Conservation (phyloP, 2,329 filamentous ascomycete species). For the Trichoderma sp. region DNA sequence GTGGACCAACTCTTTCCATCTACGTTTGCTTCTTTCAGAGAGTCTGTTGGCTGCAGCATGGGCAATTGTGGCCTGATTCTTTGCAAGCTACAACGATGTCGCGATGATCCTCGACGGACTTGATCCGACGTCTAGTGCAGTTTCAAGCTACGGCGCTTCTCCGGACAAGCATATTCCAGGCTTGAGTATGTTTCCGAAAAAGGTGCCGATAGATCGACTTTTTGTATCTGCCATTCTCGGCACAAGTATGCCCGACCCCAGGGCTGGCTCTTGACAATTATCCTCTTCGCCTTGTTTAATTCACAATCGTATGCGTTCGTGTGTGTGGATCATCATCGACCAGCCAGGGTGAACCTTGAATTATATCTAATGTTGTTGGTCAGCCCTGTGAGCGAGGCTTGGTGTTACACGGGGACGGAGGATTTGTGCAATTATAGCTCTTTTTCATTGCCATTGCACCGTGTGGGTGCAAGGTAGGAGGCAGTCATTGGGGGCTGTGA, state of each 20-base stretch:
- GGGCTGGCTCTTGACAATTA: neutral
- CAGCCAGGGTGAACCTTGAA: neutral
- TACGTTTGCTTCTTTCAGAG: neutral
- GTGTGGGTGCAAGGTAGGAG: neutral
- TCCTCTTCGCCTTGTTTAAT: neutral
- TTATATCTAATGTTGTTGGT: neutral
- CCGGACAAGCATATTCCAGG: neutral
- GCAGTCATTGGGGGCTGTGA: neutral
- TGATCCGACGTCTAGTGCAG: neutral
- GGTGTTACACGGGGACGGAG: neutral
- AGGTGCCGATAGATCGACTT: neutral
- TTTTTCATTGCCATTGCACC: neutral
- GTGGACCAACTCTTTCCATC: neutral
- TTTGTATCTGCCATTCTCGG: neutral
- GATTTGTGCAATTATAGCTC: neutral
- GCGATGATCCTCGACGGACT: neutral
- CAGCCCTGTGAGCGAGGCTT: slow-evolving; percentile 12
- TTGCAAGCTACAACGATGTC: neutral
- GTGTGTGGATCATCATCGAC: neutral
- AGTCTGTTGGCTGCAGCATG: neutral
- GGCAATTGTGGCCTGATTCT: neutral
- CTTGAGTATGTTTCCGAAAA: neutral
- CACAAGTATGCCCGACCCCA: neutral
- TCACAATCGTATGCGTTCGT: neutral
- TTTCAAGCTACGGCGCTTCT: slow-evolving; percentile 6